Evolutionary conservation across 2,329 filamentous ascomycete genomes (phyloP).

Genomic region (Diaporthe sp.): DNA sequence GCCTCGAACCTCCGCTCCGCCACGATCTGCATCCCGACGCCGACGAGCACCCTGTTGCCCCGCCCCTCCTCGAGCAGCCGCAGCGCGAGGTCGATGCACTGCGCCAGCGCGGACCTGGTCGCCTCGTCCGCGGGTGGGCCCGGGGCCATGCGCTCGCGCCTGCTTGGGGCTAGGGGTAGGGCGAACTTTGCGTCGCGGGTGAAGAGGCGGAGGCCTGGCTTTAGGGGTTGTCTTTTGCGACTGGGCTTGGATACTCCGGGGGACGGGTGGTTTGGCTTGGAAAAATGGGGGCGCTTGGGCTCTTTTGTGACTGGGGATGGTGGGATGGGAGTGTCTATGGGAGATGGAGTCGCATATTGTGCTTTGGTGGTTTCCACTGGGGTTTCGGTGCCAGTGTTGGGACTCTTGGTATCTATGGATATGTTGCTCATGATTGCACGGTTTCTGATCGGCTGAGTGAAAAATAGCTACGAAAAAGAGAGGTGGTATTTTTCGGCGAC

Average conservation of each 20-base stretch:
- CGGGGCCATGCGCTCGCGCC: not conserved
- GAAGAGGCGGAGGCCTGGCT: not conserved
- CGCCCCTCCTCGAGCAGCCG: not conserved
- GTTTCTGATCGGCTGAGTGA: fast-evolving
- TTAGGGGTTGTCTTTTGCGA: not conserved
- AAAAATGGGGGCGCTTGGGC: not conserved
- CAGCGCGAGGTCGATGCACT: constrained; percentile 6
- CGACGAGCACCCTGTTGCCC: constrained; percentile 6
- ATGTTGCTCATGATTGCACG: not conserved
- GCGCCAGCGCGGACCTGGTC: not conserved
- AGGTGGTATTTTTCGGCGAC: not conserved
- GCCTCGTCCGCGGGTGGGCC: not conserved
- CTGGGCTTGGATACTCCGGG: not conserved
- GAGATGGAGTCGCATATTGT: not conserved
- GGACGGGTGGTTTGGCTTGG: no score
- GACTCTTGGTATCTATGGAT: not conserved
- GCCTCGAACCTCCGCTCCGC: constrained; percentile 3
- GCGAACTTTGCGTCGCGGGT: constrained; percentile 6
- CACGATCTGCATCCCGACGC: not conserved
- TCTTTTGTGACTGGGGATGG: fast-evolving
- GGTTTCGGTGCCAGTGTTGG: not conserved
- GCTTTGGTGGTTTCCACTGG: fast-evolving
- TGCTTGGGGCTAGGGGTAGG: not conserved
- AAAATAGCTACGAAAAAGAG: fast-evolving
- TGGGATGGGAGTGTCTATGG: fast-evolving